phyloP scores from a whole-genome alignment of 331 rosid species.

The Quercus phellos region DNA sequence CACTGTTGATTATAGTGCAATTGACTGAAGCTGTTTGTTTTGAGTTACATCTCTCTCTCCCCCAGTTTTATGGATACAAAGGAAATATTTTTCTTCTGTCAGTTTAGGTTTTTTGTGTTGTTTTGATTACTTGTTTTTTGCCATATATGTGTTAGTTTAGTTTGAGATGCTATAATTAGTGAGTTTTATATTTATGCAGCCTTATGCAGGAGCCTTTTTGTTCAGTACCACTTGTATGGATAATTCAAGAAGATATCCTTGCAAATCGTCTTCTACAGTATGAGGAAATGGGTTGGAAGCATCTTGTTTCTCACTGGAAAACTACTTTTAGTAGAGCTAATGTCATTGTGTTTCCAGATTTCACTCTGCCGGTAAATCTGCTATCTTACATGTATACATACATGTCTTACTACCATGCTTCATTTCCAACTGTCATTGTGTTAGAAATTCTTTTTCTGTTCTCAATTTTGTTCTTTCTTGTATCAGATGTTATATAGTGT shows the following conservation, averaged over 20 bases:
- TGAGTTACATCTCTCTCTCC: not conserved
- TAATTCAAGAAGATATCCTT: constrained; percentile 84
- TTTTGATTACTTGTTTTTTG: not conserved
- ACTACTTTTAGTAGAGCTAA: constrained; percentile 69
- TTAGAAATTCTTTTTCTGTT: constrained; percentile 19
- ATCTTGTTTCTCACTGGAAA: constrained; percentile 83
- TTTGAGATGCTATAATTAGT: constrained; percentile 46
- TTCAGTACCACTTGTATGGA: constrained; percentile 88
- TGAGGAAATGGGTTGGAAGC: constrained; percentile 59
- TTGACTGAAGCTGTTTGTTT: not conserved
- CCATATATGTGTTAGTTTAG: constrained; percentile 1
- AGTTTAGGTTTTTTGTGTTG: not conserved
- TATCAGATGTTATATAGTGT: constrained; percentile 83
- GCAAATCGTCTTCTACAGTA: constrained; percentile 71
- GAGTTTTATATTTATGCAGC: constrained; percentile 79
- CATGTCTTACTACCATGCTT: constrained; percentile 10
- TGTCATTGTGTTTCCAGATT: constrained; percentile 86
- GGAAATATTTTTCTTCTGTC: constrained; percentile 7
- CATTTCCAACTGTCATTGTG: constrained; percentile 13
- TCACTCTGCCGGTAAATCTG: constrained; percentile 75
- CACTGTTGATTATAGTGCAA: not conserved
- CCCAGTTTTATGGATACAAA: not conserved
- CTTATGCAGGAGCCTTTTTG: constrained; percentile 98
- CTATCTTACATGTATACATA: constrained; percentile 3
- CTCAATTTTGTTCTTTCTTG: constrained; percentile 31